phyloP scores from a whole-genome alignment of 1,284 basidiomycete species.

The Phylloporus sp. region DNA sequence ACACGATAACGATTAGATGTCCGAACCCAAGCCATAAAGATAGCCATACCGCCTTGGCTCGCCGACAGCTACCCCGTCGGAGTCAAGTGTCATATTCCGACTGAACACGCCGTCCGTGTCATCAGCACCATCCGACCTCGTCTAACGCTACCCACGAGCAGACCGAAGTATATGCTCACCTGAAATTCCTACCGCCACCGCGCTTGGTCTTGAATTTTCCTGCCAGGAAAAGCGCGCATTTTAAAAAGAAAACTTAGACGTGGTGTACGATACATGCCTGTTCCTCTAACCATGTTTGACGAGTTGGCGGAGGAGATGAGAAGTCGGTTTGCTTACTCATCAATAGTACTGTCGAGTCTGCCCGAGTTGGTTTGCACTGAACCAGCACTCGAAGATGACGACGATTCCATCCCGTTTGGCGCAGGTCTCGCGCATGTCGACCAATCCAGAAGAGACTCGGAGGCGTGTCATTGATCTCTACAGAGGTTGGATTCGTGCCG shows the following conservation, averaged over 20 bases:
- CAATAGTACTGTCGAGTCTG: constrained; percentile 3
- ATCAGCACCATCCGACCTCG: constrained; percentile 10
- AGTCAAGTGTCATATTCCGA: constrained; percentile 60
- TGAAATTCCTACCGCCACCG: constrained; percentile 84
- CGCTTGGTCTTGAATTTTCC: constrained; percentile 87
- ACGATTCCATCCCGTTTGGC: constrained; percentile 94
- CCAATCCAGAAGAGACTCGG: constrained; percentile 70
- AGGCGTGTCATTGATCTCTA: constrained; percentile 81
- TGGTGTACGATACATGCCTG: constrained; percentile 44
- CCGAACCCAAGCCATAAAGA: background rate
- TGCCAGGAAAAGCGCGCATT: background rate
- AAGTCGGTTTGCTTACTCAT: constrained; percentile 24
- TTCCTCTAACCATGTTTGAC: constrained; percentile 57
- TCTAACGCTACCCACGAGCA: background rate
- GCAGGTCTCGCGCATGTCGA: constrained; percentile 63
- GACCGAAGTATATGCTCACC: constrained; percentile 42
- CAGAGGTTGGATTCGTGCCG: constrained; percentile 90
- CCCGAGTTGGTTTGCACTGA: constrained; percentile 5
- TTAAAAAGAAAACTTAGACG: too few species aligned
- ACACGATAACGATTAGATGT: background rate
- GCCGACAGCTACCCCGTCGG: constrained; percentile 65
- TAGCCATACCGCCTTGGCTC: constrained; percentile 50
- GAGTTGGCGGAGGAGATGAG: background rate
- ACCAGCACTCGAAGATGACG: constrained; percentile 54
- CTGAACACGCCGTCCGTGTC: constrained; percentile 39